Conservation (phyloP, 1,284 basidiomycete species). For the Ustilago loliicola region DNA sequence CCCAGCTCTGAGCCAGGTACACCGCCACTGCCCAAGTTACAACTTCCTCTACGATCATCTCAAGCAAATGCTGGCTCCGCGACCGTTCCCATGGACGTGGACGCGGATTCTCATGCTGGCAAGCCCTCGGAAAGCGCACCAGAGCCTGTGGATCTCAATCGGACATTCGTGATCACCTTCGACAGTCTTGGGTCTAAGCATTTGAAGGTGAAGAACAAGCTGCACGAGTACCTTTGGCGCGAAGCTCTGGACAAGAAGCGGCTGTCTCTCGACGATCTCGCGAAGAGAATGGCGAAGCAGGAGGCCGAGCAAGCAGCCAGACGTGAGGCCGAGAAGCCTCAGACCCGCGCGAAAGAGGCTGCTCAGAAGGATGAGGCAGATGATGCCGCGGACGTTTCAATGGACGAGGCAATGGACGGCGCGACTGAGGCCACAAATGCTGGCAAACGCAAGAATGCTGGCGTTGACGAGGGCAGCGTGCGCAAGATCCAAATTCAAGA, state of each 20-base stretch:
- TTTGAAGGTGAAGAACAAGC: conserved; percentile 76
- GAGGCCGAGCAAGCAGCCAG: background rate
- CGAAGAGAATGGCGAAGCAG: conserved; percentile 1
- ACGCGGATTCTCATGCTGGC: conserved; percentile 2
- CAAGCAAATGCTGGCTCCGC: background rate
- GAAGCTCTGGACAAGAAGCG: conserved; percentile 85
- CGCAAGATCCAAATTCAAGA: conserved; percentile 29
- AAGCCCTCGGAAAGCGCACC: background rate
- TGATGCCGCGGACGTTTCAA: background rate
- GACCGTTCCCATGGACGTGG: conserved; percentile 22
- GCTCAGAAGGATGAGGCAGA: background rate
- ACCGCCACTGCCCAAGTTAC: conserved; percentile 13
- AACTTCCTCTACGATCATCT: conserved; percentile 4
- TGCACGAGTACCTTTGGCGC: conserved; percentile 79
- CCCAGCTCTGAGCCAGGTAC: conserved; percentile 14
- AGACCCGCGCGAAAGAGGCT: conserved; percentile 6
- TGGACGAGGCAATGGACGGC: conserved; percentile 2
- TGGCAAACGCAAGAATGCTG: background rate
- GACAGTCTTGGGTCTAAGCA: conserved; percentile 87
- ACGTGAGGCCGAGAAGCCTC: conserved; percentile 5
- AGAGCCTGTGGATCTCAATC: conserved; percentile 13
- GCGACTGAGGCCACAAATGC: background rate
- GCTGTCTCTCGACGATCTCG: conserved; percentile 43
- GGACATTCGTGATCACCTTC: conserved; percentile 71
- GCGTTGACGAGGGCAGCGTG: background rate